Base-by-base conservation (phyloP, 164 flowering plant species). In the Magnolia sinica region DNA sequence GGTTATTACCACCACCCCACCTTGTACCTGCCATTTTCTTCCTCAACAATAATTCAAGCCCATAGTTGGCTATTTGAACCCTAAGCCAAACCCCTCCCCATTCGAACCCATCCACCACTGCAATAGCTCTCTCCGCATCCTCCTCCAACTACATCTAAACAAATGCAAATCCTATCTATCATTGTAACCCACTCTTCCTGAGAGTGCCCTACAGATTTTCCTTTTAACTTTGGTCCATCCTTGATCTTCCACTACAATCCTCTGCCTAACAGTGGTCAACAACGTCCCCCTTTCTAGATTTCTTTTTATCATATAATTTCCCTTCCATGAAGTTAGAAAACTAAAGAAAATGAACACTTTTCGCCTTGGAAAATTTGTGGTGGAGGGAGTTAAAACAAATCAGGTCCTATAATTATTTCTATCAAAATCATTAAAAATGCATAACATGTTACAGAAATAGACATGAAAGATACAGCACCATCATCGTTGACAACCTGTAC, bases 401-500 rank as follows among this genome's bases (percentile, higher is more conserved):
- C 13, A 24, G n/a, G 18, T 19, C 18, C 13, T 13, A 45, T 67
- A 19, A n/a, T 37, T 37, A 50, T 3, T 73, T 73, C 71, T 20
- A 63, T 51, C 50, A 66, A 66, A 68, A 66, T 4, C 23, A 68
- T 24, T 76, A 11, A 9, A 50, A 22, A 49, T 31, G 5, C 31
- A 67, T 50, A 19, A 45, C 68, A 55, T 23, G 22, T 29, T 37
- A 79, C 16, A 77, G 23, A 50, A 61, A 61, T 63, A 20, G 50
- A 14, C 49, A 73, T 55, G 16, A 84, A 90, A 94, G 99, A 95
- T 95, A 95, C 99, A 85, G 97, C 85, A 72, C 98, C 99, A 84
- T 95, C 99, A 87, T 95, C 98, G 83, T 87, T 81, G 73, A 95
- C 89, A 86, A 95, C 99, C 99, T 95, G 95, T 87, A 84, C 20